Base-by-base conservation (phyloP, 768 basidiomycete genomes). In the Tricholoma matsutake region DNA sequence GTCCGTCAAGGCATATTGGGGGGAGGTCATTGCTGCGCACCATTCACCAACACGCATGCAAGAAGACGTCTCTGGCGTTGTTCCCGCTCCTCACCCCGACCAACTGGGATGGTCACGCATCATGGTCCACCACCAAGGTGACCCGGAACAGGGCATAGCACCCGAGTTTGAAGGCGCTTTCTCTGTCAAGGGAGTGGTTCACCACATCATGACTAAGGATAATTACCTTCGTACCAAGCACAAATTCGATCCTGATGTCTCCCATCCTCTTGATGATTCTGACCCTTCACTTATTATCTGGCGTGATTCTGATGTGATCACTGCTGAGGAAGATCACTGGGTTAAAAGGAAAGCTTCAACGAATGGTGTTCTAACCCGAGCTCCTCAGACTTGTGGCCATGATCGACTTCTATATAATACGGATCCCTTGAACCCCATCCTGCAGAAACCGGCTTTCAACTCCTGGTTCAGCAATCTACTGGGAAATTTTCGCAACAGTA, bases 91-190 rank as follows among this genome's bases (percentile, higher is more conserved):
- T 51, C 79, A 79, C 60, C 72, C 79, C 9, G 73, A 78, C 29
- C 81, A 82, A 43, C 77, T 88, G 10, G 93, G 93, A 25, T 90
- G 88, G 85, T 92, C 91, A 16, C 85, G 89, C 20, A 85, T 95
- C 64, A 83, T 88, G 73, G 81, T 92, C 3, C 85, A 91, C 70
- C 73, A 86, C 66, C 82, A 87, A 65, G 83, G 82, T 31, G 82
- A 88, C 66, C 72, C 74, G 28, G 70, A 70, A 28, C 66, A 68
- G 25, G 81, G 79, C 31, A 68, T 78, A 45, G 72, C 83, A 3
- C 88, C 89, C 16, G 72, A 83, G 8, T 91, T 86, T 66, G 90
- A 92, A 68, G 92, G 92, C 63, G 85, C 86, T 10, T 92, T 95
- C 76, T 83, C 84, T 8, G 81, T 83, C 8, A 71, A 84, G 58